Percentiles rank a stretch among this genome's conserved stretches.
Evolutionary conservation across 1,139 yeast species (phyloP).

Genomic region (Nadsonia starkeyi-henricii): DNA sequence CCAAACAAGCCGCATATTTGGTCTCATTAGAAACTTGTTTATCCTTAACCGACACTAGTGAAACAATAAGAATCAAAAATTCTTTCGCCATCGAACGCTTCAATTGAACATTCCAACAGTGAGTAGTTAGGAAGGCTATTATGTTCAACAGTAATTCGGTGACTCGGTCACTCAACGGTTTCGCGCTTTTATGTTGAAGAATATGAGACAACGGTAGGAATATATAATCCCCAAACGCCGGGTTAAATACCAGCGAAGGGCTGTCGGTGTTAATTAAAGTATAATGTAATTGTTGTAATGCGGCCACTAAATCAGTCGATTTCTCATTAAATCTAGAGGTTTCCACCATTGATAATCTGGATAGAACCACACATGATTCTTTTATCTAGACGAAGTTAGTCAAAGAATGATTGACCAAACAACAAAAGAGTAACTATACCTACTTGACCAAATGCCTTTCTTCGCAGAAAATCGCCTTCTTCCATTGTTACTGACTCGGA

Average conservation of each 20-base stretch:
- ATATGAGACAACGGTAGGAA: conserved; percentile 46
- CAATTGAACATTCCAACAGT: conserved; percentile 37
- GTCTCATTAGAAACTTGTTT: conserved; percentile 25
- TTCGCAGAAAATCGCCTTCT: not conserved
- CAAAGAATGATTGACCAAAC: too few relatives aligned
- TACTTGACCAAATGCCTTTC: not conserved
- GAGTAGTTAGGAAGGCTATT: conserved; percentile 27
- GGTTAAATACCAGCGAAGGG: conserved; percentile 16
- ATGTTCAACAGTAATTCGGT: conserved; percentile 31
- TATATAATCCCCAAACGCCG: conserved; percentile 43
- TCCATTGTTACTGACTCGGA: not conserved
- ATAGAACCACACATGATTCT: not conserved
- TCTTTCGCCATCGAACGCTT: conserved; percentile 32
- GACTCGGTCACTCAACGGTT: conserved; percentile 29
- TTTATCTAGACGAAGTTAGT: not conserved
- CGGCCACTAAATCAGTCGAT: not conserved
- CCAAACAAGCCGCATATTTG: conserved; percentile 29
- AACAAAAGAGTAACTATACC: too few relatives aligned
- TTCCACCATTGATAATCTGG: not conserved
- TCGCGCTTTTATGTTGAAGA: conserved; percentile 24
- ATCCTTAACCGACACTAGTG: conserved; percentile 32
- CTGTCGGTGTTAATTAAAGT: not conserved
- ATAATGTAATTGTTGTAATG: not conserved
- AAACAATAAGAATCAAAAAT: conserved; percentile 35
- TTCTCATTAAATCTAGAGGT: not conserved